Conservation (phyloP, 2,329 filamentous ascomycete species). For the Ceratocystis papillata region DNA sequence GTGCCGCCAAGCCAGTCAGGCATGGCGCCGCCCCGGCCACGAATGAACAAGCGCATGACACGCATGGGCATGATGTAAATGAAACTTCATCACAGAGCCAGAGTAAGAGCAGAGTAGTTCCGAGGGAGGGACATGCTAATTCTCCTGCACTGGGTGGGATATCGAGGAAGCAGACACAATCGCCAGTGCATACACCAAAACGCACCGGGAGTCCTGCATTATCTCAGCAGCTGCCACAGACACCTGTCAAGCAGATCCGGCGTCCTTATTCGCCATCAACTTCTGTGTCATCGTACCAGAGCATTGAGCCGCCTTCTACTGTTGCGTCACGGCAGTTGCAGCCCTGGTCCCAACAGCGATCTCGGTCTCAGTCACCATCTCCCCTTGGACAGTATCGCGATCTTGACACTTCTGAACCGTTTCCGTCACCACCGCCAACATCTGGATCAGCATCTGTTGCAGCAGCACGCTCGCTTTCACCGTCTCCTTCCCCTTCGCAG, state of each 20-base stretch:
- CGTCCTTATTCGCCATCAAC: constrained; percentile 16
- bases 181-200: not conserved
- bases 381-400: not conserved
- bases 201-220: not conserved
- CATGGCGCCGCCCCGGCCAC: constrained; percentile 30
- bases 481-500: not conserved
- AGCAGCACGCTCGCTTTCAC: not conserved
- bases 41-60: constrained; percentile 54
- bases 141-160: not conserved
- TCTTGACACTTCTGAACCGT: constrained; percentile 7
- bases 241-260: constrained; percentile 20
- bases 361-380: not conserved
- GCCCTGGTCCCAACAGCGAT: not conserved
- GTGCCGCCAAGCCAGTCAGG: constrained; percentile 31
- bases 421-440: not conserved
- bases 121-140: not conserved
- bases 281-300: not conserved
- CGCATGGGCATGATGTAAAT: constrained; percentile 47
- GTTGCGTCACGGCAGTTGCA: constrained; percentile 2
- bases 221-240: constrained; percentile 9
- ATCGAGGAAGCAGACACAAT: not conserved
- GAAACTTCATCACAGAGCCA: not conserved
- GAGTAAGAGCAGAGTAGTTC: not conserved
- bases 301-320: constrained; percentile 1
- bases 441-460: not conserved